Conservation (phyloP, 2,329 filamentous ascomycete genomes). For the Fusarium pseudograminearum region DNA sequence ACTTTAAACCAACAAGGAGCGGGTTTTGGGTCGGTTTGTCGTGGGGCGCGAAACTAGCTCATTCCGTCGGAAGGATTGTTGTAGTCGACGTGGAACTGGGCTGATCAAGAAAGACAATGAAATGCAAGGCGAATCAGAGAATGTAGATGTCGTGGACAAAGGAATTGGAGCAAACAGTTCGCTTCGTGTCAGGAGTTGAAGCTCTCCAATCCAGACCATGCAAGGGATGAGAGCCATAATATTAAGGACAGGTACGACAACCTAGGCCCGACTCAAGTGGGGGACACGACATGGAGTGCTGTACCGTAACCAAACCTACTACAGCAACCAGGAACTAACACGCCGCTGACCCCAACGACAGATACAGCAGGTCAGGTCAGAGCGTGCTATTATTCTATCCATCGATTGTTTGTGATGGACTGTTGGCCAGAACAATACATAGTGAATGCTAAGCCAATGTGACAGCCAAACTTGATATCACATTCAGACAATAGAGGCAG, state of each 20-base stretch:
- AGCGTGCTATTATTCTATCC: not conserved
- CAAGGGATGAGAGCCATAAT: conserved; percentile 29
- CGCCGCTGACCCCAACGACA: not conserved
- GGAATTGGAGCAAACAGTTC: conserved; percentile 22
- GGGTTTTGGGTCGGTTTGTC: conserved; percentile 36
- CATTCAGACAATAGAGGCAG: not conserved
- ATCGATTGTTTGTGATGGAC: not conserved
- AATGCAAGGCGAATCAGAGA: conserved; percentile 5
- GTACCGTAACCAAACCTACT: not conserved
- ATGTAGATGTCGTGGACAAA: conserved; percentile 14
- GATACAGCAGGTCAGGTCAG: not conserved
- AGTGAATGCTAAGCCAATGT: not conserved
- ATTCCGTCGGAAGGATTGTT: conserved; percentile 35
- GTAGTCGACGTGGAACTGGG: conserved; percentile 4
- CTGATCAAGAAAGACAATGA: not conserved
- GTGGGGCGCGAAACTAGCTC: conserved; percentile 42
- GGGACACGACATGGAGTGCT: conserved; percentile 12
- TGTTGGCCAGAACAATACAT: conserved; percentile 6
- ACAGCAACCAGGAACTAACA: not conserved
- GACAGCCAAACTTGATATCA: not conserved
- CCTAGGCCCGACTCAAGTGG: conserved; percentile 17
- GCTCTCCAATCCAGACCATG: conserved; percentile 30
- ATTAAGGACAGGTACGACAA: conserved; percentile 24
- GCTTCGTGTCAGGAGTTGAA: conserved; percentile 36
- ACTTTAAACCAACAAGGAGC: conserved; percentile 35